Base-by-base conservation (phyloP, 139 green algal genomes). In the Chlamydomonas asymmetrica region DNA sequence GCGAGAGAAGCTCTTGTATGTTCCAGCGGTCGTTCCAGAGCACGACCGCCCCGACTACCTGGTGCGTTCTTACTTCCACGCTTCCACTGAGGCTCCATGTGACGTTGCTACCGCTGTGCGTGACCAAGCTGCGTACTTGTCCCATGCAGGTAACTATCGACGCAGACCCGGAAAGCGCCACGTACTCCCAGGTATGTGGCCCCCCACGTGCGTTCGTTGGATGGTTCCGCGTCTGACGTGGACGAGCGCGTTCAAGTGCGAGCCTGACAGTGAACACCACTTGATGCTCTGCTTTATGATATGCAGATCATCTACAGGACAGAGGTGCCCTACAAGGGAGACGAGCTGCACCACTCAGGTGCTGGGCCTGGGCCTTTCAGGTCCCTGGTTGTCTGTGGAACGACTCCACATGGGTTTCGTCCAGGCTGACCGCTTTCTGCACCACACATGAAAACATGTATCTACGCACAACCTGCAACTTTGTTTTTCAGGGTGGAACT, bases 401-500 rank as follows among this genome's bases (percentile, higher is more conserved):
- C n/a, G n/a, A n/a, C n/a, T n/a, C n/a, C n/a, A n/a, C 49, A 57
- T n/a, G 22, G 49, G 22, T 57, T 57, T 18, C 22, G 49, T 57
- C 22, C 22, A 57, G 18, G 49, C 49, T 57, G 49, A n/a, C 49
- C 20, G 49, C 22, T 22, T n/a, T 57, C 18, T n/a, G 22, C 49
- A 57, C 18, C 22, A 57, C 49, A 57, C 18, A 20, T 56, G 48
- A 56, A 20, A 56, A 20, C 16, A 20, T 66, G 66, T n/a, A n/a
- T n/a, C n/a, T n/a, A n/a, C n/a, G n/a, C n/a, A n/a, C n/a, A n/a
- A n/a, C n/a, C n/a, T n/a, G n/a, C n/a, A n/a, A n/a, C n/a, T n/a
- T n/a, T n/a, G n/a, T n/a, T n/a, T n/a, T n/a, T n/a, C 76, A 87
- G 88, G 89, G 39, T 96, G 91, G 92, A 96, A 97, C 64, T 84